Conservation (phyloP, 2,329 filamentous ascomycete species). For the Capronia americana region DNA sequence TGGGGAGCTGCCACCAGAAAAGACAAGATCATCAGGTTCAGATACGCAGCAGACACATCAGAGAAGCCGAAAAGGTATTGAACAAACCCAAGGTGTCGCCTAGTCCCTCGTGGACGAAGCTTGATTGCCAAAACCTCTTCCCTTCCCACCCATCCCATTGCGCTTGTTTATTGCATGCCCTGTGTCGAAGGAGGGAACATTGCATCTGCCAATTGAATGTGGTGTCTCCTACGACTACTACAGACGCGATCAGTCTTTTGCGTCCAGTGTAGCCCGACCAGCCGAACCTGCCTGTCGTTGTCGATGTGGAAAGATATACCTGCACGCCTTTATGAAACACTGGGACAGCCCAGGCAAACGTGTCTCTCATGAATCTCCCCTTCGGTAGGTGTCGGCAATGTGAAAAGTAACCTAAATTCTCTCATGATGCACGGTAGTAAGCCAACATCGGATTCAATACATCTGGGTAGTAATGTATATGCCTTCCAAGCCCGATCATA, state of each 20-base stretch:
- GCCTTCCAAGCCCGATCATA: background rate
- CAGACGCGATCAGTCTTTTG: background rate
- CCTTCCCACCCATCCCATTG: background rate
- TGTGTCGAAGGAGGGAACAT: background rate
- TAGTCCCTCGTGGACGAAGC: slow-evolving; percentile 42
- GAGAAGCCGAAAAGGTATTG: slow-evolving; percentile 31
- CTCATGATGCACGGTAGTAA: background rate
- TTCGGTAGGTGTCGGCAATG: background rate
- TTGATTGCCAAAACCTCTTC: slow-evolving; percentile 40
- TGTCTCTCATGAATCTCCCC: background rate
- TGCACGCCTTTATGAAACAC: background rate
- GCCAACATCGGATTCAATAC: background rate
- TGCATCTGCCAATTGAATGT: too few species aligned
- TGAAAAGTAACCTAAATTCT: background rate
- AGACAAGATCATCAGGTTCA: background rate
- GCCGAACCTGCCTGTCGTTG: background rate
- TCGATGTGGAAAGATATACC: background rate
- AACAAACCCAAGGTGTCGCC: slow-evolving; percentile 41
- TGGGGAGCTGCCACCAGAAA: background rate
- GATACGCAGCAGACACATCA: background rate
- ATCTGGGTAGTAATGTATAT: background rate
- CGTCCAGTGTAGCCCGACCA: too few species aligned
- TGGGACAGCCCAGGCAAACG: background rate
- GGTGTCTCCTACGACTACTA: too few species aligned
- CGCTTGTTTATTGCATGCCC: background rate